Evolutionary conservation across 169 alveolate genomes (phyloP), one percentile per base, ranked within the genome.

Genomic region (Perkinsus chesapeaki): DNA sequence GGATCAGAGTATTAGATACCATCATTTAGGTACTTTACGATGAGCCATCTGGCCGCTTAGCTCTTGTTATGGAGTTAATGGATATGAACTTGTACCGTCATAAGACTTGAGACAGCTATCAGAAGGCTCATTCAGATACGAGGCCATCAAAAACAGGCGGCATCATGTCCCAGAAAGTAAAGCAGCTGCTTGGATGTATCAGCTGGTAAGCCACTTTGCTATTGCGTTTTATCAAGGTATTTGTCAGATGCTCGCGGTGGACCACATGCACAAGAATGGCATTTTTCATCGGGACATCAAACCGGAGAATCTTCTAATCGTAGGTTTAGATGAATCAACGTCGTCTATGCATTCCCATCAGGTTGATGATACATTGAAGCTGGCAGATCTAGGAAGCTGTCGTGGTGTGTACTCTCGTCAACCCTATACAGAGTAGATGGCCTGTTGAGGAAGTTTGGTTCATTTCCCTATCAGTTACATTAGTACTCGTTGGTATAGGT

Each of bases 401-500:
- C 97, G 96, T 92, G 98, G 98, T 20, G 96, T 97, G 0, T 97
- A 97, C 91, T 95, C 98, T 20, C 96, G 96, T 92, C 98, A 95
- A 39, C 99, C 99, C 48, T 96, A 94, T 91, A 96, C 98, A 47
- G 99, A 98, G 96, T 98, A 60, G 82, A 60, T 23, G n/a, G n/a
- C n/a, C n/a, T n/a, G n/a, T n/a, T n/a, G n/a, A n/a, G n/a, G n/a
- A n/a, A n/a, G n/a, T n/a, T 60, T 20, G 27, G 12, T 9, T 60
- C 7, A 0, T 7, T 60, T 5, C 27, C 3, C 31, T 23, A 16
- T 16, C 23, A 60, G 82, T 60, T 60, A 98, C 94, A 98, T 98
- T 38, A 96, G 98, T 20, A 98, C 99, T 9, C 94, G 99, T 94
- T 98, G 99, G 98, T 98, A 98, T 93, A 94, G 99, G 73, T 98